phyloP scores from a whole-genome alignment of 2,329 filamentous ascomycete species.

The Pseudopithomyces chartarum region DNA sequence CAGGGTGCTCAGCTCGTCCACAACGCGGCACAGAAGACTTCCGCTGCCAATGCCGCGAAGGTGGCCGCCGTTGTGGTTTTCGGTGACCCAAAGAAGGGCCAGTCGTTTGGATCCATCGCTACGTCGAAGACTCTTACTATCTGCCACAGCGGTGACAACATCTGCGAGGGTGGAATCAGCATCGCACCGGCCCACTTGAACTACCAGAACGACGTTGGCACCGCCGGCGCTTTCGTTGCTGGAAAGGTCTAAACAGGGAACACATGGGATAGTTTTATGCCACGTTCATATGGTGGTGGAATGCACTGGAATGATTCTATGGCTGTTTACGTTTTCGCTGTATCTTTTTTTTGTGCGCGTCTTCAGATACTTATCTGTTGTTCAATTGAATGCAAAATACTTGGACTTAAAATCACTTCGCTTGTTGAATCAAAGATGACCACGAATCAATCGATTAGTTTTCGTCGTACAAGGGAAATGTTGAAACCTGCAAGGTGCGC shows the following conservation, averaged over 20 bases:
- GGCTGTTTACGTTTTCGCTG: background rate
- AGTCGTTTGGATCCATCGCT: conserved; percentile 34
- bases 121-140: conserved; percentile 39
- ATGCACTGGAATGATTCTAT: background rate
- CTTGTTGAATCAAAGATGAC: too few species aligned
- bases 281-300: too few species aligned
- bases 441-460: too few species aligned
- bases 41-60: conserved; percentile 24
- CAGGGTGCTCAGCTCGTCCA: conserved; percentile 52
- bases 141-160: conserved; percentile 44
- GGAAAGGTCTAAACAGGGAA: background rate
- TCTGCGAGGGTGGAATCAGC: conserved; percentile 35
- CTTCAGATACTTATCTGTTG: background rate
- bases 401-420: too few species aligned
- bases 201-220: conserved; percentile 30
- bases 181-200: conserved; percentile 29
- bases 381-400: background rate
- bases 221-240: conserved; percentile 30
- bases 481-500: too few species aligned
- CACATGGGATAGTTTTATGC: background rate
- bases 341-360: background rate
- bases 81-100: conserved; percentile 42
- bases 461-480: too few species aligned
- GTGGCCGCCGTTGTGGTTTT: conserved; percentile 41
- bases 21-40: conserved; percentile 46